Base-by-base conservation (phyloP, 2,329 filamentous ascomycete genomes). In the Clonostachys chloroleuca region DNA sequence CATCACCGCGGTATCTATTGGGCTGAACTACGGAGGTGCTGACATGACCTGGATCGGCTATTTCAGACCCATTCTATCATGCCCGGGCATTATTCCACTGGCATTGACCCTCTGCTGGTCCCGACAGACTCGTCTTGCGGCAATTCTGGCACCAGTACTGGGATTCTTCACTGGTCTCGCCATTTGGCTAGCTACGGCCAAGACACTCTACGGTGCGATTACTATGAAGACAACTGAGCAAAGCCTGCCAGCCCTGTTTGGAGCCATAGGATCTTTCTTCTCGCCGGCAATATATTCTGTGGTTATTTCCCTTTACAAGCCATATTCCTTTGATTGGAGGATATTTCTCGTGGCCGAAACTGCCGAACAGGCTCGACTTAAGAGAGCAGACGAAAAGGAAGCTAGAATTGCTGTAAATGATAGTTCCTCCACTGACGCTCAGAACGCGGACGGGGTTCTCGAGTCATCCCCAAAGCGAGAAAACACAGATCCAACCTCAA, bases 71-170 rank as follows among this genome's bases (percentile, higher is more conserved):
- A 30, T 42, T 6, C 40, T 42, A 17, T 42, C 40, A n/a, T 42
- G 40, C 20, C 71, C 73, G 0, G 73, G 72, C 2, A 73, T 75
- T 48, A 69, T 77, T 51, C 73, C 74, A 1, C 72, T 72, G 36
- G 62, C 65, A 1, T 73, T 75, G 42, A 72, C 72, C 5, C 66
- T 77, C 18, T 62, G 76, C n/a, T 77, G 73, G 72, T 59, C 61
- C 13, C 62, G 63, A 9, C 73, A 77, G 54, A 73, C 62, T 47
- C 69, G 59, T 40, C 54, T 60, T 1, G 74, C 74, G 2, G 74
- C 73, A 4, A 69, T 75, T 16, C 55, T 73, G 3, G 63, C 74
- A 0, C 73, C 75, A 0, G 54, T 76, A 1, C 58, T 77, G 0
- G 75, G 75, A 1, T 61, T 77, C 46, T 62, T 59, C 2, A 74